Base-by-base conservation (phyloP, 805 yeast species). In the Cyberlindnera galapagoensis region DNA sequence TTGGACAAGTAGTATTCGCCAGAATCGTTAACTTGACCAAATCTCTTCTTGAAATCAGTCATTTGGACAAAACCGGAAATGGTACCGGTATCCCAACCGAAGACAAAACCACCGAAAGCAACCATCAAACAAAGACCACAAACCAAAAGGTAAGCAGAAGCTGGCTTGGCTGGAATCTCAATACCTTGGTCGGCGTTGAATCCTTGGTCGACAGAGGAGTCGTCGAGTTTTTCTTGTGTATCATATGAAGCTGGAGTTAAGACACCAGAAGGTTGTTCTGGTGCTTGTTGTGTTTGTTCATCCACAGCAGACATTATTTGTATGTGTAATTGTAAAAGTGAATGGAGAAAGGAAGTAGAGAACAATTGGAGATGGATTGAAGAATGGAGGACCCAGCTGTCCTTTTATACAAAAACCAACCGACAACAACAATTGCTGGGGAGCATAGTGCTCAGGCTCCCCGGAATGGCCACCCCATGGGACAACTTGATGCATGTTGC, bases 1-100 rank as follows among this genome's bases (percentile, higher is more conserved):
- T 69, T 65, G 13, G 78, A 67, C 35, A 74, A 52, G 44, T 63
- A 62, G 46, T 59, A 52, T 4, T 47, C 59, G 38, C 82, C 82
- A 2, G 48, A 43, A n/a, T 50, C 45, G 36, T 39, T 35, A 8
- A 44, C 14, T 43, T 65, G 62, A 53, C 85, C 86, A 44, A 79
- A 80, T 52, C 84, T 65, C 24, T 49, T 40, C 30, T 57, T 49
- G 59, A 69, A 79, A 47, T 78, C 81, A 13, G 70, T 46, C 48
- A 57, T 59, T 47, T 73, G 71, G 31, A 77, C 79, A 46, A 80
- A 76, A 40, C 86, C 86, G 14, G 83, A 74, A 52, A 80, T 76
- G 41, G 87, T 79, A 66, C 87, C 87, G 26, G 86, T 78, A 63
- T 80, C 88, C 72, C 81, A 80, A 42, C 88, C 88, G 47, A 76